Evolutionary conservation across 2,329 filamentous ascomycete species (phyloP), one percentile per base, ranked within the genome.

Genomic region (Colletotrichum higginsianum): DNA sequence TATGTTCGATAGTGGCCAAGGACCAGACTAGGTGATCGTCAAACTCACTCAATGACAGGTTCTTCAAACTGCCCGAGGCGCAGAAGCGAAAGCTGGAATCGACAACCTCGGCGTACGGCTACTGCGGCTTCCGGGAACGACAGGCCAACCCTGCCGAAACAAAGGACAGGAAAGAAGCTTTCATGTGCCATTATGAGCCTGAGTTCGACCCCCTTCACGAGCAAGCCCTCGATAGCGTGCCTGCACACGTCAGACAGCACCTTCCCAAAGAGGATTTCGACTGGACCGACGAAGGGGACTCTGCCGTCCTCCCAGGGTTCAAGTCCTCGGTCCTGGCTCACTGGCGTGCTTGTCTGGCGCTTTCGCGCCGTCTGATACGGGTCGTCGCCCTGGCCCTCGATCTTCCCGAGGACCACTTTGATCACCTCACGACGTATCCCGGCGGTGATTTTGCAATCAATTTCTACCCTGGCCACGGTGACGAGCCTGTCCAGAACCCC

Each of bases 271-370:
- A 73, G 49, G 68, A 75, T 49, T 73, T 75, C 47, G 12, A 58
- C 30, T 72, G 69, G 69, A 44, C 60, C 40, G 69, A 72, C 47
- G 35, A 56, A 8, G 69, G 69, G 46, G 60, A 84, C 71, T 80
- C 78, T 0, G 77, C 79, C 44, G 77, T 79, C 21, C 78, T 85
- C 1, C 80, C 81, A 0, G 76, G 83, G 7, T 71, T 85, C 62
- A 85, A 85, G 67, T 77, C 77, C 2, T 80, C 81, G 15, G 84
- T 86, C 57, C 76, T 86, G 15, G 56, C 83, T 11, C 83, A 86
- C 66, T 86, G 84, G 84, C 67, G 67, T 46, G 73, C 66, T 46
- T 73, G 75, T 18, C 72, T 77, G 16, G 67, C 55, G 47, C 74
- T 77, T n/a, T 74, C 72, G 21, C 74, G 75, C 16, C 66, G 71